Conservation (phyloP, 306 rosid species). For the Quercus wislizeni region DNA sequence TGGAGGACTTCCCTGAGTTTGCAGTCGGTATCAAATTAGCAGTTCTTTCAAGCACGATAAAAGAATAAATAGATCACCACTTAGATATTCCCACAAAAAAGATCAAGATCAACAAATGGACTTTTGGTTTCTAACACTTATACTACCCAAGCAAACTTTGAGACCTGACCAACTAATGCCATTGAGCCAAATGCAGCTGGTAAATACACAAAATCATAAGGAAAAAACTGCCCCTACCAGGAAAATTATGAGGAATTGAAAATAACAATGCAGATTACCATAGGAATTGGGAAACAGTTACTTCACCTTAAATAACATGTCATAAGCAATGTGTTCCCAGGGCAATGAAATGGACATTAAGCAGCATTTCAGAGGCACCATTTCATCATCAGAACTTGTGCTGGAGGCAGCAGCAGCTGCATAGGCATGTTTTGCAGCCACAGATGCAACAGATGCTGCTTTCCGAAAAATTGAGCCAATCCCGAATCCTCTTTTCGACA, state of each 20-base stretch:
- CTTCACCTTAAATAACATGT: conserved; percentile 93
- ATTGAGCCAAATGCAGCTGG: background rate
- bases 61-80: background rate
- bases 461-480: conserved; percentile 75
- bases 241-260: background rate
- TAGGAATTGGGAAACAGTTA: background rate
- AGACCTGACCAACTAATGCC: background rate
- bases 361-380: conserved; percentile 93
- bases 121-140: background rate
- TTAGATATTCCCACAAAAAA: background rate
- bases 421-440: conserved; percentile 85
- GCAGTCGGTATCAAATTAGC: conserved; percentile 10
- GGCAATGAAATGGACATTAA: conserved; percentile 95
- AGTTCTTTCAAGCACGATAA: conserved; percentile 14
- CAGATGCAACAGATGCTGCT: conserved; percentile 91
- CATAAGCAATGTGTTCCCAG: conserved; percentile 90
- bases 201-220: background rate
- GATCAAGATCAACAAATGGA: background rate
- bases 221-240: background rate
- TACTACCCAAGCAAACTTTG: background rate
- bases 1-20: conserved; percentile 77
- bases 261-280: background rate
- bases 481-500: conserved; percentile 73
- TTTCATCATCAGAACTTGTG: conserved; percentile 60
- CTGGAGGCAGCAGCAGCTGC: conserved; percentile 75